Base-by-base conservation (phyloP, 768 basidiomycete genomes). In the Termitomyces eurrhizus region DNA sequence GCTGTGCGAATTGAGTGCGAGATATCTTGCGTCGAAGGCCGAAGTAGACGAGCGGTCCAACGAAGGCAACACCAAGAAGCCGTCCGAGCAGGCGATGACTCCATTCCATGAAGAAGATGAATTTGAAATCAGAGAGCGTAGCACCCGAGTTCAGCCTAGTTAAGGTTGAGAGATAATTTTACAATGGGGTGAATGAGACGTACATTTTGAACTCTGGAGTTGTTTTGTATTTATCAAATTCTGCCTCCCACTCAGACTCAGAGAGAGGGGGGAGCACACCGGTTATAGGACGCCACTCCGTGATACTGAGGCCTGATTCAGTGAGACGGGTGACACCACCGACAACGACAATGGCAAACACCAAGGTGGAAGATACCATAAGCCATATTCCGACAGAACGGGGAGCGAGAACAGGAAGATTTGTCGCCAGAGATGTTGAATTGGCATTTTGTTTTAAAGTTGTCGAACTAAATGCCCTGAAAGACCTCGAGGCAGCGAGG, bases 21-120 rank as follows among this genome's bases (percentile, higher is more conserved):
- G 92, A 79, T 33, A 98, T 86, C 62, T 85, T 83, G 62, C 86
- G 87, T 44, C 85, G 83, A 44, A 83, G 57, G 45, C 86, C 78
- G 70, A 95, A 97, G 78, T 95, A 97, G 37, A 83, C 77, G 44
- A 94, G 78, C 16, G 95, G 95, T 35, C 87, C 78, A 68, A 98
- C 83, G 75, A 98, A 98, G 45, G 84, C 83, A 55, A 91, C 62
- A 44, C 91, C 92, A 64, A 93, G 86, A 64, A 94, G 71, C 59
- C 97, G 92, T 9, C 97, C 97, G 55, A 98, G 86, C 56, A 96
- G 76, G 46, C 97, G 91, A 74, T 99, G 97, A 6, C 85, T 84
- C 93, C 95, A 99, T 81, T 99, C 97, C 96, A 95, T 95, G 76
- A 89, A 90, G 74, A 95, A 99, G 61, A 99, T 98, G 62, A 83